These are phyloP conservation scores for Metarhizium robertsii DNA, from an alignment of 2,329 filamentous ascomycete species.

Conservation along the genomic window DNA sequence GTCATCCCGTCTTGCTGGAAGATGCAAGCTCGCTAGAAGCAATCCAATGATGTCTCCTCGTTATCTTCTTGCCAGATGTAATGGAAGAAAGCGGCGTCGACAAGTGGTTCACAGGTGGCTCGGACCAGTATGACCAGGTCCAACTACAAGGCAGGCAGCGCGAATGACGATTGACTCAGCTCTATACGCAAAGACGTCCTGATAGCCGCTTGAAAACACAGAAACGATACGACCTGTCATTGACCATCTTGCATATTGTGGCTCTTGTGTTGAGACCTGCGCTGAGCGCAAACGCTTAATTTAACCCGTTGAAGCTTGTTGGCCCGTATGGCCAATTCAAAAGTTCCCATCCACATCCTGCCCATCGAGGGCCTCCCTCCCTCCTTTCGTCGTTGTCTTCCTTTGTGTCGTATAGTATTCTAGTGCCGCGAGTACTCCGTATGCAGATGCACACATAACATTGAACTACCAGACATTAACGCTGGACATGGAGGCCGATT, in stretches of 20 bases:
- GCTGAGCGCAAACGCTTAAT: not conserved
- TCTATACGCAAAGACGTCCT: no score
- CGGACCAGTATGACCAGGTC: not conserved
- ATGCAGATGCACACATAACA: no score
- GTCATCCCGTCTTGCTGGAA: not conserved
- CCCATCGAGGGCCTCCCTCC: not conserved
- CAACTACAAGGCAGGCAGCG: not conserved
- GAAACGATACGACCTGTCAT: no score
- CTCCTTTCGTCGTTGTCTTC: not conserved
- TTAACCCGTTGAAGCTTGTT: not conserved
- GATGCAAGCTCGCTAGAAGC: slow-evolving; percentile 7
- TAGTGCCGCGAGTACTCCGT: no score
- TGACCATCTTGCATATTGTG: not conserved
- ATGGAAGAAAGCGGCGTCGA: not conserved
- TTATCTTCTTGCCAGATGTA: not conserved
- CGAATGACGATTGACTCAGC: not conserved
- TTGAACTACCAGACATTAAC: no score
- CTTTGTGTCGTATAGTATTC: not conserved
- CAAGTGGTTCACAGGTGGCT: not conserved
- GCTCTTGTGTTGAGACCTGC: not conserved
- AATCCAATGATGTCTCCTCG: slow-evolving; percentile 6
- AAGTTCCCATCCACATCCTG: not conserved
- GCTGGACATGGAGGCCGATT: no score
- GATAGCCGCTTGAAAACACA: no score
- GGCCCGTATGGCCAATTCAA: not conserved